Evolutionary conservation across 108 stramenopile species (phyloP).

Genomic region (Epipyxis sp.): DNA sequence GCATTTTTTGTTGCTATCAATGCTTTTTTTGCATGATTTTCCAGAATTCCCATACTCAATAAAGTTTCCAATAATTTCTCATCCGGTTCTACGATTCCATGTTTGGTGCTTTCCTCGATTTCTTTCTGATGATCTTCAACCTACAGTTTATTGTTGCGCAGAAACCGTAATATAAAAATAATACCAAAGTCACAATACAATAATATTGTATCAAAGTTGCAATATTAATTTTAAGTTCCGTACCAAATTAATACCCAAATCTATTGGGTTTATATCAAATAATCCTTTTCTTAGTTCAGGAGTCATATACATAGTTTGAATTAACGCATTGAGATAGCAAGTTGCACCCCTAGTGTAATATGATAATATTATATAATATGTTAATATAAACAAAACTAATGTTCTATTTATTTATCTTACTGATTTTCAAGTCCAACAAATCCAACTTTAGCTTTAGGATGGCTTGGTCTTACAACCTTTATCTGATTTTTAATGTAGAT

Average conservation of each 20-base stretch:
- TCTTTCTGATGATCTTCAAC: constrained; percentile 36
- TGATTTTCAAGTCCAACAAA: constrained; percentile 6
- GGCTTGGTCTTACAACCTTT: background rate
- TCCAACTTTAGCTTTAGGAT: background rate
- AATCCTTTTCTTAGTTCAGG: constrained; percentile 56
- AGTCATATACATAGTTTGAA: constrained; percentile 50
- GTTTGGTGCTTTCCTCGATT: constrained; percentile 42
- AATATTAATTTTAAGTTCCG: too few species aligned
- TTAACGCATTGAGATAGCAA: constrained; percentile 36
- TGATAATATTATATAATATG: background rate
- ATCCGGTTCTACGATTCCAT: constrained; percentile 45
- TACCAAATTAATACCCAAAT: constrained; percentile 35
- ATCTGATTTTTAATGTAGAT: background rate
- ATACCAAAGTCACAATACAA: too few species aligned
- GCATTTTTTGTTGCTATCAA: constrained; percentile 38
- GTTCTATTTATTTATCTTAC: background rate
- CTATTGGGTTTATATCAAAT: constrained; percentile 48
- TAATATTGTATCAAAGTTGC: too few species aligned
- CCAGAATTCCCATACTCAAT: constrained; percentile 36
- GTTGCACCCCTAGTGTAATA: constrained; percentile 32
- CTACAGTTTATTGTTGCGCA: too few species aligned
- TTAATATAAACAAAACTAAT: background rate
- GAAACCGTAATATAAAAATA: too few species aligned
- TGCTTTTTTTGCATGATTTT: constrained; percentile 34
- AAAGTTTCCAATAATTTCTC: constrained; percentile 40